Evolutionary conservation across 2,329 filamentous ascomycete species (phyloP).

Genomic region (Penicillium thymicola): DNA sequence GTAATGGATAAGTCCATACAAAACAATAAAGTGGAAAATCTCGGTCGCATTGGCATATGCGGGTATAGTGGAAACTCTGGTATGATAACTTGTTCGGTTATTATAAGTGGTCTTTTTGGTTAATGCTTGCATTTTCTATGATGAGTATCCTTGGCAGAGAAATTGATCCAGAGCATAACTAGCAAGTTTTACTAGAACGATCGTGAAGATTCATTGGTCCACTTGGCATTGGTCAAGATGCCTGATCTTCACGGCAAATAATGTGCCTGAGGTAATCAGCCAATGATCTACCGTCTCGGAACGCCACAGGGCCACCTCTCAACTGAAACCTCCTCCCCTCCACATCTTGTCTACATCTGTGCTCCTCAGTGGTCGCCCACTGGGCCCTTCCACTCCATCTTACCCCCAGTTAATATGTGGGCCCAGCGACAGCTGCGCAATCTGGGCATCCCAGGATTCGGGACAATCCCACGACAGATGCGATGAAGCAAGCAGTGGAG

Average conservation of each 20-base stretch:
- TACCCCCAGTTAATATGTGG: neutral
- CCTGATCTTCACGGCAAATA: neutral
- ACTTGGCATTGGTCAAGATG: neutral
- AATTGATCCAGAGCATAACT: too few relatives aligned
- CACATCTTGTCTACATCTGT: neutral
- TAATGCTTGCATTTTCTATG: too few relatives aligned
- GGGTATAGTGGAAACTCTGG: too few relatives aligned
- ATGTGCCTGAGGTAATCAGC: neutral
- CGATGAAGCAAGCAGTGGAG: constrained; percentile 19
- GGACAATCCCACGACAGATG: neutral
- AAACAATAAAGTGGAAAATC: too few relatives aligned
- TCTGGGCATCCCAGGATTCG: neutral
- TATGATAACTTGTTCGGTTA: too few relatives aligned
- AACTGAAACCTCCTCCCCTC: neutral
- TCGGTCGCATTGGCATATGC: too few relatives aligned
- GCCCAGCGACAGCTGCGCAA: neutral
- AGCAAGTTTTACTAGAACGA: neutral
- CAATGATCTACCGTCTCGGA: neutral
- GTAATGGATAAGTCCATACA: too few relatives aligned
- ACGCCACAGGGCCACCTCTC: constrained; percentile 4
- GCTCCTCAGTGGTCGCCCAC: neutral
- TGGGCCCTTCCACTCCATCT: neutral
- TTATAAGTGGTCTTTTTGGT: too few relatives aligned
- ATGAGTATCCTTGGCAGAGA: too few relatives aligned
- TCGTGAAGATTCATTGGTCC: neutral